phyloP scores from a whole-genome alignment of 768 basidiomycete genomes.

The Erythrobasidium yunnanense region DNA sequence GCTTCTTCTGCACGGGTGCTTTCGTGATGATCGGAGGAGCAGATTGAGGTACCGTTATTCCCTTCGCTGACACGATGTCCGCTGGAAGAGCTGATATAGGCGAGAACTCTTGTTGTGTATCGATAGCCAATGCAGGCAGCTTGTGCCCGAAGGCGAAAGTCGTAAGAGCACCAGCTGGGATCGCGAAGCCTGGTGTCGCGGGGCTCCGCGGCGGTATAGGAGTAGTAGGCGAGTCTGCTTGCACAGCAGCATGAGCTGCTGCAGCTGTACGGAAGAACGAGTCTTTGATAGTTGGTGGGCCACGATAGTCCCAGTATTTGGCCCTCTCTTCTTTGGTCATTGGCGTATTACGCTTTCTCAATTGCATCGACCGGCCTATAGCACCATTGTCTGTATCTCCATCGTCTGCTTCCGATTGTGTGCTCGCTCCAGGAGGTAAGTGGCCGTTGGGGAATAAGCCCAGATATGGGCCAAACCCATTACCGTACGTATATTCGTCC shows the following conservation, averaged over 20 bases:
- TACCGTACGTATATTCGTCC: neutral
- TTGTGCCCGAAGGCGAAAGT: neutral
- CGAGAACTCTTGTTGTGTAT: neutral
- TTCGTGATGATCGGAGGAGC: no score
- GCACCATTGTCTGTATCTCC: neutral
- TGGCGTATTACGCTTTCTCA: no score
- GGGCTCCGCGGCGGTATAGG: neutral
- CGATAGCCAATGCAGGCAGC: neutral
- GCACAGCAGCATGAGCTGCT: neutral
- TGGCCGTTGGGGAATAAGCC: neutral
- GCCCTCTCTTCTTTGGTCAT: neutral
- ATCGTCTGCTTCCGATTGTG: neutral
- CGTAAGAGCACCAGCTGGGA: neutral
- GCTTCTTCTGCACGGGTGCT: neutral
- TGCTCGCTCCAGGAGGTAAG: slow-evolving; percentile 10
- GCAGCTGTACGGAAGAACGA: neutral
- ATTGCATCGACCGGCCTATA: no score
- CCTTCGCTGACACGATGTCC: neutral
- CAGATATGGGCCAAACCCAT: neutral
- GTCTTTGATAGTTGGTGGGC: neutral
- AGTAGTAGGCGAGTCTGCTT: neutral
- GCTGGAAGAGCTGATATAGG: neutral
- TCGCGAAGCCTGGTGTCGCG: neutral
- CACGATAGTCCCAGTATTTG: neutral
- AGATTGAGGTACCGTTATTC: no score